phyloP scores from a whole-genome alignment of 2,329 filamentous ascomycete genomes.

The Talaromyces rugulosus region DNA sequence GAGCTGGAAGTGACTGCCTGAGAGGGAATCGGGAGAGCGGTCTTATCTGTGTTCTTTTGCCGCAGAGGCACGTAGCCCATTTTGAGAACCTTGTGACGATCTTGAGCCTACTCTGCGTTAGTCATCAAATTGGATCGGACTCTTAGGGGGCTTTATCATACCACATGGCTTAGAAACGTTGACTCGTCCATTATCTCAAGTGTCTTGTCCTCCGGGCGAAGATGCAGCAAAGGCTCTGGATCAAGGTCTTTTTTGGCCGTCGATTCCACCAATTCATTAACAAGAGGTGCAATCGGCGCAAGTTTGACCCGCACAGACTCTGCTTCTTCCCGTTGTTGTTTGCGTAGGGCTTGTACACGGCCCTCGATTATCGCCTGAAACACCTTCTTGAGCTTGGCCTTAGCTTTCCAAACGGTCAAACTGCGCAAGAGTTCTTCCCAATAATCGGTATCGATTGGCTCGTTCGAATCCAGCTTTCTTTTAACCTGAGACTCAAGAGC shows the following conservation, averaged over 20 bases:
- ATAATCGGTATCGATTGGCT: constrained; percentile 93
- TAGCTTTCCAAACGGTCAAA: constrained; percentile 85
- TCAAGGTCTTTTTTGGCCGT: constrained; percentile 43
- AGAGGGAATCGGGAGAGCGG: constrained; percentile 25
- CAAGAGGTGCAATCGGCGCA: constrained; percentile 43
- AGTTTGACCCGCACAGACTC: constrained; percentile 51
- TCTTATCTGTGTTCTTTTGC: constrained; percentile 38
- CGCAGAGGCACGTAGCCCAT: constrained; percentile 64
- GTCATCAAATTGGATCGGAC: constrained; percentile 11
- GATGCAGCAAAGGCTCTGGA: constrained; percentile 62
- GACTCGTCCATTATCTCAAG: constrained; percentile 57
- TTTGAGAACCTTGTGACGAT: constrained; percentile 59
- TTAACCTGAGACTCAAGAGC: constrained; percentile 82
- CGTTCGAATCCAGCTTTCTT: constrained; percentile 78
- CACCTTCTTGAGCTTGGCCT: constrained; percentile 74
- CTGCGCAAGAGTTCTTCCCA: constrained; percentile 90
- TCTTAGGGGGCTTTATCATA: constrained; percentile 27
- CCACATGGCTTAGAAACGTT: constrained; percentile 54
- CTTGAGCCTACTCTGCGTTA: constrained; percentile 38
- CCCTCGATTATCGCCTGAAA: constrained; percentile 70
- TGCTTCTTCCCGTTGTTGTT: constrained; percentile 66
- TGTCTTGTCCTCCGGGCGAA: constrained; percentile 60
- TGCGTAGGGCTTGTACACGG: constrained; percentile 62
- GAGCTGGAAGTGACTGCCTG: constrained; percentile 38
- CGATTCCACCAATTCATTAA: constrained; percentile 35